Evolutionary conservation across 495 filamentous ascomycete species (phyloP), one percentile per base, ranked within the genome.

Genomic region (Lophiostoma macrostomum): DNA sequence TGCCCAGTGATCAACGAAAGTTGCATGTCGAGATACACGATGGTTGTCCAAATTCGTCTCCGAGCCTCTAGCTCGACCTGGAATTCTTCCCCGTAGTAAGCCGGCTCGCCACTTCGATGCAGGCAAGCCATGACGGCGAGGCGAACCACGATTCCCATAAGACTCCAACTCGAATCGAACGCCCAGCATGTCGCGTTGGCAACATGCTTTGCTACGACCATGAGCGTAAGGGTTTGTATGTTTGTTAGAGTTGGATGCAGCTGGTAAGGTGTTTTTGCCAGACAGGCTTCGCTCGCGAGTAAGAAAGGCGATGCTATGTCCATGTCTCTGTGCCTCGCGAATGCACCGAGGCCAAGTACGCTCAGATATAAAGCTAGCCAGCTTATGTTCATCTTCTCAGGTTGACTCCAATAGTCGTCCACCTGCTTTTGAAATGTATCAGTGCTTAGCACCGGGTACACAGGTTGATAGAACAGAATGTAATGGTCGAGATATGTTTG

Each of bases 121-220:
- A 52, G 27, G 5, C 13, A 14, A 35, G 42, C 23, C 37, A 52
- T 41, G 7, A 42, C 16, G 4, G 48, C 35, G 10, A 52, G 8
- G 25, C 48, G 48, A n/a, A 52, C 32, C 23, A 52, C 24, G 24
- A 34, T 5, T 5, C 48, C 48, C 25, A 42, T 41, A 1, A 52
- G 11, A 22, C 14, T 30, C 48, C 48, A 52, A 20, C 48, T 41
- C 3, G 48, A 30, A 29, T 52, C 48, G n/a, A 52, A 22, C 3
- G 48, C 35, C 48, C 48, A 52, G 19, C 48, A 52, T 22, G 48
- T 52, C 14, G 48, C 48, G 23, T 52, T 41, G 13, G 48, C 37
- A 52, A 42, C 48, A 24, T 52, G 48, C 23, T 52, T 52, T 20
- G 48, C 35, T 2, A 52, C 19, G 6, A 52, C 25, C 36, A 39